Evolutionary conservation across 2,329 filamentous ascomycete species (phyloP), one percentile per base, ranked within the genome.

Genomic region (Coniochaeta sp.): DNA sequence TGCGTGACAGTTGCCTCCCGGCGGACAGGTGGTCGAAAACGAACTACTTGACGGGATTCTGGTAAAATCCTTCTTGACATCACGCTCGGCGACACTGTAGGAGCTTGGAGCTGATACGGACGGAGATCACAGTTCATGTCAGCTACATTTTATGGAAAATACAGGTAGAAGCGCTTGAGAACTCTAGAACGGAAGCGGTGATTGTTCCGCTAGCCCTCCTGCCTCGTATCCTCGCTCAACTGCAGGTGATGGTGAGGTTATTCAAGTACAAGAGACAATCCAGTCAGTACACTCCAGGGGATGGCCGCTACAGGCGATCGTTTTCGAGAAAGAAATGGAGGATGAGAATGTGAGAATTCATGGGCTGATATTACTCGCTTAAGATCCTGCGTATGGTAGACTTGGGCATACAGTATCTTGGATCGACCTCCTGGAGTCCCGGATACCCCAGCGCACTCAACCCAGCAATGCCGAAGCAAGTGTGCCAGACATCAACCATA

Each of bases 401-500:
- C 73, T 84, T 89, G 1, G 91, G 90, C 82, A 92, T 86, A 72
- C 89, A 92, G 70, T 98, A 99, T 52, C 91, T 85, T 34, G 95
- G 90, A 72, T 99, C 90, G 58, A 99, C 88, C 62, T 89, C 86
- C 67, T 89, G 82, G 50, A 97, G 75, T 1, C 87, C 91, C 7
- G 89, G 85, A 69, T 89, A 90, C 12, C 86, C 86, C 31, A 98
- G 77, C 60, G 99, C 81, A 71, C 92, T 96, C 66, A 99, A 76
- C 1, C 95, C 95, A 22, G 93, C 90, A 64, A 97, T 76, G 26
- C 91, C 92, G 72, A 99, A 99, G 59, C 87, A 79, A 0, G 95
- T 98, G 71, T 99, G 95, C 79, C 96, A 99, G 36, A 99, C 93
- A 77, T 99, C 95, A 24, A 97, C 93, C 88, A 93, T 92, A 69